Percentiles rank a stretch among this genome's conserved stretches.
Conservation (phyloP, 2,329 filamentous ascomycete genomes). For the Plenodomus lindquistii region DNA sequence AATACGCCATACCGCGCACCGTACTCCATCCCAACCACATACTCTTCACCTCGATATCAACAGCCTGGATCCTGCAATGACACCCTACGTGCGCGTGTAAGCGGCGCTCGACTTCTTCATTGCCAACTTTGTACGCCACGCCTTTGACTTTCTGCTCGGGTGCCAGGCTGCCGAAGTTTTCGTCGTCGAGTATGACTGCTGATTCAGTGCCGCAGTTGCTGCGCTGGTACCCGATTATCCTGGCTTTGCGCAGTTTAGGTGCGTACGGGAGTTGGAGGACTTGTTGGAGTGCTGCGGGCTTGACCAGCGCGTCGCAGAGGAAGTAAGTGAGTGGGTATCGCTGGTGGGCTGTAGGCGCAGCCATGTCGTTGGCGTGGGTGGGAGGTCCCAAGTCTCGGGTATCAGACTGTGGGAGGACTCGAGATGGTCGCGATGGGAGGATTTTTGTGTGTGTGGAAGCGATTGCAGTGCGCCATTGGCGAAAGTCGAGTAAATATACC, state of each 20-base stretch:
- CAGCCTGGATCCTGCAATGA: not conserved
- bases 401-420: not conserved
- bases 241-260: conserved; percentile 7
- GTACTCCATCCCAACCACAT: not conserved
- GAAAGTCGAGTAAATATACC: too few relatives aligned
- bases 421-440: not conserved
- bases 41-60: not conserved
- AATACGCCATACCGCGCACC: not conserved
- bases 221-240: not conserved
- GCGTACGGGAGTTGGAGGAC: not conserved
- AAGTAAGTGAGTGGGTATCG: not conserved
- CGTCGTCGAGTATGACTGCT: not conserved
- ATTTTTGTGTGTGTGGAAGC: too few relatives aligned
- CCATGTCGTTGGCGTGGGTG: not conserved
- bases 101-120: not conserved
- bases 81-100: not conserved
- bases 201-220: not conserved
- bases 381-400: not conserved
- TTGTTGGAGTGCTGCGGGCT: not conserved
- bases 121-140: not conserved
- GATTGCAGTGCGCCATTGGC: too few relatives aligned
- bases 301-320: conserved; percentile 2
- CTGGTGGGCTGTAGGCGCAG: not conserved
- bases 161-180: not conserved
- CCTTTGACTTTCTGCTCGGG: not conserved